phyloP scores from a whole-genome alignment of 1,284 basidiomycete genomes.

The Ustilago sp. region DNA sequence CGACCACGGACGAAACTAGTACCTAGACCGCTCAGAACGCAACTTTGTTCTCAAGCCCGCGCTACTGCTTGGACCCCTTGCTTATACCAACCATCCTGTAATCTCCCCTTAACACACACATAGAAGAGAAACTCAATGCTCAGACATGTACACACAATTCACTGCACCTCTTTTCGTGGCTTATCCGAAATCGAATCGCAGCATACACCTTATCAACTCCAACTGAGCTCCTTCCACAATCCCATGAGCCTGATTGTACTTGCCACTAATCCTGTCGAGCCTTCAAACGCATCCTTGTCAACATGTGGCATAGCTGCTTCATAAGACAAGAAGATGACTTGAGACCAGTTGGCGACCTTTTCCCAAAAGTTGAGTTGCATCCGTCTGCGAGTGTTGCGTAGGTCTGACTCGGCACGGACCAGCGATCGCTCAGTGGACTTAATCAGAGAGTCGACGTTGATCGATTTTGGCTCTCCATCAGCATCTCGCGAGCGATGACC shows the following conservation, averaged over 20 bases:
- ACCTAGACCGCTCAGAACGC: too few species aligned
- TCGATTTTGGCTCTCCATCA: background rate
- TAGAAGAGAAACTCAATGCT: background rate
- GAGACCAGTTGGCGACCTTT: slow-evolving; percentile 39
- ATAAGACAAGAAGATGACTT: slow-evolving; percentile 44
- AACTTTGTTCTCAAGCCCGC: too few species aligned
- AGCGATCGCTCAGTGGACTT: slow-evolving; percentile 36
- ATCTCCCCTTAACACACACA: background rate
- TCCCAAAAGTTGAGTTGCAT: slow-evolving; percentile 34
- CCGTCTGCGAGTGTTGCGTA: slow-evolving; percentile 14
- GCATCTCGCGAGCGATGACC: background rate
- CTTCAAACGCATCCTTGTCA: slow-evolving; percentile 55
- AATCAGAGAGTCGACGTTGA: slow-evolving; percentile 14
- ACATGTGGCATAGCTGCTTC: slow-evolving; percentile 47
- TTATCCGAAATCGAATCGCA: background rate
- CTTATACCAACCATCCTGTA: background rate
- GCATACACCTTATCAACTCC: slow-evolving; percentile 8
- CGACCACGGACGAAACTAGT: too few species aligned
- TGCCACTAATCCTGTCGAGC: slow-evolving; percentile 42
- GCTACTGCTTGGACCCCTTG: too few species aligned
- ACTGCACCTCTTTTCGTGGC: background rate
- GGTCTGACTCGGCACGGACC: slow-evolving; percentile 38
- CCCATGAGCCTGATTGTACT: slow-evolving; percentile 38
- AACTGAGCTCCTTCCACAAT: slow-evolving; percentile 36
- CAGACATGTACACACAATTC: background rate